phyloP scores from a whole-genome alignment of 495 filamentous ascomycete species.

The Penicillium parvum region DNA sequence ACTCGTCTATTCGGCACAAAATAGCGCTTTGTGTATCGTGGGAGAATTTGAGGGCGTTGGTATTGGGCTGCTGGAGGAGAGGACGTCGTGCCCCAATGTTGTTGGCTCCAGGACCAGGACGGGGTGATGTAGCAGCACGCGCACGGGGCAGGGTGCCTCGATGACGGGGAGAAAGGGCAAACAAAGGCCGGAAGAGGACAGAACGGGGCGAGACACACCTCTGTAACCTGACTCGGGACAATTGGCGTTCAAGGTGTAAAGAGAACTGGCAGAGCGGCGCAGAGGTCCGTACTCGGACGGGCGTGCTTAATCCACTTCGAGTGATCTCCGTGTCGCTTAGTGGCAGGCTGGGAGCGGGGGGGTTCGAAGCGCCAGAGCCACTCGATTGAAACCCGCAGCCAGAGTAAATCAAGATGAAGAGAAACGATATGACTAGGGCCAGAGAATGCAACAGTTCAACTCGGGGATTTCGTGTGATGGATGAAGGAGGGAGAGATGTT shows the following conservation, averaged over 20 bases:
- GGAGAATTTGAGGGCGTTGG: constrained; percentile 1
- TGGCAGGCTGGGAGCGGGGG: constrained; percentile 37
- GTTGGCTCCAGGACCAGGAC: constrained; percentile 5
- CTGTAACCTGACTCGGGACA: constrained; percentile 11
- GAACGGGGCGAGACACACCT: constrained; percentile 16
- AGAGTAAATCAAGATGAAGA: constrained; percentile 3
- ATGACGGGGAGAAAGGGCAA: constrained; percentile 9
- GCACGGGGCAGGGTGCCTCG: constrained; percentile 23
- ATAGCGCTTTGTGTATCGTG: neutral
- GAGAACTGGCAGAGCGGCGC: constrained; percentile 9
- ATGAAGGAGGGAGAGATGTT: constrained; percentile 11
- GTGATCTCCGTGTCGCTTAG: constrained; percentile 48
- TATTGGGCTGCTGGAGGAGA: neutral
- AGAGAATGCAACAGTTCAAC: constrained; percentile 1
- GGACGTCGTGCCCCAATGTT: constrained; percentile 12
- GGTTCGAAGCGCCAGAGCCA: constrained; percentile 23
- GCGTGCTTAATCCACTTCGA: constrained; percentile 32
- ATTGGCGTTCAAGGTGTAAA: constrained; percentile 15
- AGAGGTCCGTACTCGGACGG: constrained; percentile 29
- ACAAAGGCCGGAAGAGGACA: constrained; percentile 1
- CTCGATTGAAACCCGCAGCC: constrained; percentile 14
- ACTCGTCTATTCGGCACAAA: constrained; percentile 13
- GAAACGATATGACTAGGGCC: neutral
- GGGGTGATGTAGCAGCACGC: constrained; percentile 22
- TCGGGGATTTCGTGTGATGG: constrained; percentile 4